A percentile compares a stretch with the other conserved stretches of the same genome.
Evolutionary conservation across 495 filamentous ascomycete species (phyloP).

Genomic region (Pyrenopolyporus hunteri): DNA sequence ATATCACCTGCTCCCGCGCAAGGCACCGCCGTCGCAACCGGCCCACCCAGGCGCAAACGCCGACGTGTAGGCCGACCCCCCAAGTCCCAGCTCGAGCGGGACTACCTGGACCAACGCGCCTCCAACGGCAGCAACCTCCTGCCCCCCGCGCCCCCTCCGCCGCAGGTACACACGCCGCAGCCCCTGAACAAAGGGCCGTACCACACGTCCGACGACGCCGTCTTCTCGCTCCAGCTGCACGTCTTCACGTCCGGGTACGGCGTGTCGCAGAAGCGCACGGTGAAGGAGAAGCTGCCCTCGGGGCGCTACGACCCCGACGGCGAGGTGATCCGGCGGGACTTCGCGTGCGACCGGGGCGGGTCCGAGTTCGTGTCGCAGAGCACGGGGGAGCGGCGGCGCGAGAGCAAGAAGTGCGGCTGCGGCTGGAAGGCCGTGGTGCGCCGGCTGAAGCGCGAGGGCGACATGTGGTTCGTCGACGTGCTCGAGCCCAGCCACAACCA

Average conservation of each 20-base stretch:
- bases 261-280: slow-evolving; percentile 42
- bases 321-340: slow-evolving; percentile 40
- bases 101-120: slow-evolving; percentile 59
- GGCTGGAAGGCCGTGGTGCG: slow-evolving; percentile 39
- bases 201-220: slow-evolving; percentile 35
- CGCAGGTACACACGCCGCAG: slow-evolving; percentile 65
- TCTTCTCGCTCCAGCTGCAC: slow-evolving; percentile 39
- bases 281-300: slow-evolving; percentile 42
- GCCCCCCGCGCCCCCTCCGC: slow-evolving; percentile 63
- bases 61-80: slow-evolving; percentile 31
- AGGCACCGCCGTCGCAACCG: not conserved
- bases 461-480: slow-evolving; percentile 40
- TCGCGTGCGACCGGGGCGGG: slow-evolving; percentile 41
- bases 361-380: slow-evolving; percentile 40
- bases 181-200: slow-evolving; percentile 74
- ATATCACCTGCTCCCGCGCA: not conserved
- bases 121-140: slow-evolving; percentile 52
- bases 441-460: slow-evolving; percentile 38
- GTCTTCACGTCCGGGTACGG: slow-evolving; percentile 43
- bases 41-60: slow-evolving; percentile 15
- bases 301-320: slow-evolving; percentile 40
- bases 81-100: slow-evolving; percentile 25
- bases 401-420: slow-evolving; percentile 39
- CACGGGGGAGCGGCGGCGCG: slow-evolving; percentile 40
- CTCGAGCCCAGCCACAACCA: slow-evolving; percentile 37